Evolutionary conservation across 345 rosid genomes (phyloP), one percentile per base, ranked within the genome.

Genomic region (Aethionema arabicum): DNA sequence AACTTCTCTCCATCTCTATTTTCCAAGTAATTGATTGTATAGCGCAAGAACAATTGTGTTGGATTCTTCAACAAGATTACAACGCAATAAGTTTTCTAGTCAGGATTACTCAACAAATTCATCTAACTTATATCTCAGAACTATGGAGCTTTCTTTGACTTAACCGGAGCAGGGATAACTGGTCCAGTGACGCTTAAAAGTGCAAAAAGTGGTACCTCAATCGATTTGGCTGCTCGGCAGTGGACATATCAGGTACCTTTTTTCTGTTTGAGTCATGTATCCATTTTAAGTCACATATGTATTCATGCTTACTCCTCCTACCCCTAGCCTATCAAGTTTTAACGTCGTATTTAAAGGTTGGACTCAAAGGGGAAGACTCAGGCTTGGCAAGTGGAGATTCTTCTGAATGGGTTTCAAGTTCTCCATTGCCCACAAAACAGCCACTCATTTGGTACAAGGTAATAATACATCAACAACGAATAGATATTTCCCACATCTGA

Each of bases 371-470:
- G n/a, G 97, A 93, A 77, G 96, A 72, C 56, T 73, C 63, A 72
- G 86, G 77, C 49, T 72, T 87, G 11, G 50, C 83, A 5, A 87
- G 76, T 49, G 88, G 90, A 74, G 85, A 77, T 52, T 83, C 96
- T 66, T 70, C 89, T 8, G 73, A 76, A 50, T 93, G 96, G 97
- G 63, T 69, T 76, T 81, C 93, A 61, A 67, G 77, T 63, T 68
- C 91, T 46, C 65, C 74, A 57, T 71, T 93, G 69, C 99, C 97
- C 35, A 86, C 68, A 71, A 83, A 80, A 8, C 86, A 85, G 70
- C 90, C 96, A 62, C 59, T 93, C 73, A 73, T 77, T 75, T 93
- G 97, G 99, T 93, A 93, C 88, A 89, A 89, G 96, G 98, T 92
- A 72, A 70, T 46, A 53, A 43, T 58, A 30, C 29, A 37, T 42